Evolutionary conservation across 2,329 filamentous ascomycete species (phyloP), one percentile per base, ranked within the genome.

Genomic region (Microsporum canis): DNA sequence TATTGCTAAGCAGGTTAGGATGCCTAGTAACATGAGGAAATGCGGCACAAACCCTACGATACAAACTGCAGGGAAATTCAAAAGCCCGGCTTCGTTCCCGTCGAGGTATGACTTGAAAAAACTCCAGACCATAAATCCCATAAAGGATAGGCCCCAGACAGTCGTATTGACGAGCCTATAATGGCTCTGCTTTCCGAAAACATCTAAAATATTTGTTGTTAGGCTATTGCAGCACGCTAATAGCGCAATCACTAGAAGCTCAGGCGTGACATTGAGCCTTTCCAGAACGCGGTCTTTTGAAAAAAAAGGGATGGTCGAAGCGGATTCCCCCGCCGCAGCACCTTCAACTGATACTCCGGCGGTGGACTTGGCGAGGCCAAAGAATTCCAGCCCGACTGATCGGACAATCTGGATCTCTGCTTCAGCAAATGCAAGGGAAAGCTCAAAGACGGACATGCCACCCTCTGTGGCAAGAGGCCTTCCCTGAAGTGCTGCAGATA

Each of bases 41-140:
- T 97, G 92, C 0, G 94, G 94, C 39, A 97, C 88, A 71, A 97
- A 96, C 0, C 92, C 90, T 34, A 97, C 88, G 62, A 97, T 91
- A 69, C 89, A 96, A 45, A 97, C 91, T 0, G 91, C 96, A 2
- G 94, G 94, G 66, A 95, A 96, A 63, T 89, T 84, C 47, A 96
- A 79, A 8, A 96, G 79, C 3, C 89, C 87, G 59, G 66, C 74
- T 65, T 75, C 75, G 33, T 73, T 73, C 51, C 72, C 72, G n/a
- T 76, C 64, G n/a, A 77, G 72, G 10, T 76, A 75, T 17, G 75
- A 71, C 60, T 72, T 73, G 39, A 84, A 70, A 38, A 89, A 84
- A 64, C 89, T 91, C 83, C 88, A 90, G 2, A 88, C 75, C 65
- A 97, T 91, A 38, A 88, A 87, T 41, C 80, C 79, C 88, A 97